Evolutionary conservation across 352 stramenopile genomes (phyloP), one percentile per base, ranked within the genome.

Genomic region (Phytophthora sojae): DNA sequence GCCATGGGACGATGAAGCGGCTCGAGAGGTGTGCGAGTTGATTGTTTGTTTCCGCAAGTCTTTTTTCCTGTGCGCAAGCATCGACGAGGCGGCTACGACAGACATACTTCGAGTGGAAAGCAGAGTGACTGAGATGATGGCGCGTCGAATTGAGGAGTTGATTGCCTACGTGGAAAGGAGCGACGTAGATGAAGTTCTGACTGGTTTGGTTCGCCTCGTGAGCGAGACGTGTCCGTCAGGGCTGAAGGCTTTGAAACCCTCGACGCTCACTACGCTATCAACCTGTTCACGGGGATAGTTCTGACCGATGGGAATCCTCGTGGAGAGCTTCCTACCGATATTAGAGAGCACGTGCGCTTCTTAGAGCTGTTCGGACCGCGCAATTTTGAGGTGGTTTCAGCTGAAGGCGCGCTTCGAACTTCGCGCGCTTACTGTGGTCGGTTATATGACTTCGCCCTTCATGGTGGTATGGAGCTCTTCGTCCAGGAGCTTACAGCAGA

Each of bases 311-410:
- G 82, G 0, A 69, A 72, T 23, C 53, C 71, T 14, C 75, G 77
- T 17, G 71, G 73, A 14, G 75, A 77, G 0, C 57, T 92, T 5
- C 80, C 82, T 17, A 7, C 15, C 0, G 29, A 57, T 0, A 88
- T 92, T 64, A 77, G 77, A 9, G 0, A 60, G 0, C 54, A 80
- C 9, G 1, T 67, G n/a, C 49, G 55, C 14, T 92, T 88, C 52
- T 25, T 47, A 8, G 47, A 50, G 23, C 42, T 91, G 5, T 92
- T 92, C 67, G 69, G 75, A 1, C 51, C 58, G 0, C 55, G 70
- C 26, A 82, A 92, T 23, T 91, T 91, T 52, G 81, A 90, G 63
- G 81, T 90, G 2, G 69, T 66, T 7, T 67, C 49, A 32, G 39
- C 29, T 0, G 72, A 75, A 47, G 71, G 70, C 12, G 66, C 79